A percentile compares a stretch with the other conserved stretches of the same genome.
These are phyloP conservation scores for Fusarium verrucosum DNA, from an alignment of 2,329 filamentous ascomycete species.

Conservation along the genomic window DNA sequence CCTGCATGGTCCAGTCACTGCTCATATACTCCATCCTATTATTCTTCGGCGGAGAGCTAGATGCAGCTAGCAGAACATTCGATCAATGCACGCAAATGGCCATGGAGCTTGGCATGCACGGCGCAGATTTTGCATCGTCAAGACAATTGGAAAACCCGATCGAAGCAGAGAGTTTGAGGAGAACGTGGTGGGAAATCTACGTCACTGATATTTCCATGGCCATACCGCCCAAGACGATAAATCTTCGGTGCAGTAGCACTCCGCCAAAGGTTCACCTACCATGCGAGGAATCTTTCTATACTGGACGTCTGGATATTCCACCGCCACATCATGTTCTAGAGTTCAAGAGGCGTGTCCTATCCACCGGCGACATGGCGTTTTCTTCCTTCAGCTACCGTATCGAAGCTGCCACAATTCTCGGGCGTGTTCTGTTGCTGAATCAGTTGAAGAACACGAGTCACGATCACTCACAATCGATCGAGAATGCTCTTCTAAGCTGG, in stretches of 20 bases:
- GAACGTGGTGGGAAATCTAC: conserved; percentile 42
- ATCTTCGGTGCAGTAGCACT: conserved; percentile 23
- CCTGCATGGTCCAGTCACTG: conserved; percentile 27
- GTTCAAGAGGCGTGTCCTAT: conserved; percentile 24
- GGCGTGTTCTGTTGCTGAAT: conserved; percentile 25
- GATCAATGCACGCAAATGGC: conserved; percentile 23
- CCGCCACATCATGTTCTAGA: conserved; percentile 27
- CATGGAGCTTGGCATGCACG: conserved; percentile 35
- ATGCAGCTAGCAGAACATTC: conserved; percentile 9
- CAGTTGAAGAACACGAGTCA: conserved; percentile 23
- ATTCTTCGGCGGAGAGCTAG: conserved; percentile 18
- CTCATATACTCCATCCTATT: conserved; percentile 19
- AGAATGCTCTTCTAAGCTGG: conserved; percentile 38
- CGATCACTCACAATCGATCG: conserved; percentile 35
- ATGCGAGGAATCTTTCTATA: conserved; percentile 34
- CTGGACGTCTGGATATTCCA: conserved; percentile 2
- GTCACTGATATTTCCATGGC: conserved; percentile 37
- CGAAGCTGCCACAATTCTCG: conserved; percentile 33
- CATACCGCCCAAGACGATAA: conserved; percentile 14
- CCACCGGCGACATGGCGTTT: conserved; percentile 26
- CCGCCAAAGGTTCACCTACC: conserved; percentile 29
- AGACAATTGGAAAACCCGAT: conserved; percentile 18
- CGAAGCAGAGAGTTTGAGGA: conserved; percentile 35
- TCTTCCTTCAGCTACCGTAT: conserved; percentile 41
- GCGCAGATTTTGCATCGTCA: conserved; percentile 18